These are phyloP conservation scores for Hippophae rhamnoides DNA, from an alignment of 306 rosid genomes.

Conservation along the genomic window DNA sequence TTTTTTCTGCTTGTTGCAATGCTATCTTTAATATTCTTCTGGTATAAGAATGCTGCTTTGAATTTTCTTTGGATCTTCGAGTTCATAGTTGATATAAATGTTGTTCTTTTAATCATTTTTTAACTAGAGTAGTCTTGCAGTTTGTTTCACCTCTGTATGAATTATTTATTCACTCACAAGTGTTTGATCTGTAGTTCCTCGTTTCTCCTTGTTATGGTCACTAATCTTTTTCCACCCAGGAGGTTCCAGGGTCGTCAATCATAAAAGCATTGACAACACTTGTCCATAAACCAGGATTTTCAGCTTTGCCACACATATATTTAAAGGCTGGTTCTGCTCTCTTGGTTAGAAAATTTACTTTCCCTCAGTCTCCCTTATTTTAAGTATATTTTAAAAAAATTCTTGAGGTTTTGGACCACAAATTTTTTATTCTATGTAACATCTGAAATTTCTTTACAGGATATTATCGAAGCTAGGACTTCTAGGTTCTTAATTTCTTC, in stretches of 20 bases:
- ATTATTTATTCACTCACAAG: no score
- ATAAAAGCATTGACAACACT: conserved; percentile 42
- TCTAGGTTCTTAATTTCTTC: conserved; percentile 57
- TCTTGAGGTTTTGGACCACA: neutral
- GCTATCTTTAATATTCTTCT: conserved; percentile 16
- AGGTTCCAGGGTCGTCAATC: conserved; percentile 58
- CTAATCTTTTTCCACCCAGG: conserved; percentile 29
- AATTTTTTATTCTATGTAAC: conserved; percentile 10
- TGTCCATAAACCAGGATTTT: conserved; percentile 44
- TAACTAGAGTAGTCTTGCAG: no score
- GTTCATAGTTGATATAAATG: no score
- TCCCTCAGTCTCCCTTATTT: neutral
- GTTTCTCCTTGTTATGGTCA: no score
- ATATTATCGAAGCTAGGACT: conserved; percentile 53
- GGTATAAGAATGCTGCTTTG: conserved; percentile 13
- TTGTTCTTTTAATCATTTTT: no score
- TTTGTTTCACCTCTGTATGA: no score
- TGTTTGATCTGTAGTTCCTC: no score
- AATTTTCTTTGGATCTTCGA: no score
- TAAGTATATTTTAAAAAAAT: no score
- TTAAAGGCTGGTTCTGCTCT: conserved; percentile 80
- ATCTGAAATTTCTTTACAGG: conserved; percentile 37
- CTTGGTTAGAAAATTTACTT: conserved; percentile 38
- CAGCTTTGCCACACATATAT: conserved; percentile 49
- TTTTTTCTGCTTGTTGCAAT: conserved; percentile 2